Percentiles rank a stretch among this genome's conserved stretches.
These are phyloP conservation scores for Oryza coarctata DNA, from an alignment of 176 grass and related monocot species.

Conservation along the genomic window DNA sequence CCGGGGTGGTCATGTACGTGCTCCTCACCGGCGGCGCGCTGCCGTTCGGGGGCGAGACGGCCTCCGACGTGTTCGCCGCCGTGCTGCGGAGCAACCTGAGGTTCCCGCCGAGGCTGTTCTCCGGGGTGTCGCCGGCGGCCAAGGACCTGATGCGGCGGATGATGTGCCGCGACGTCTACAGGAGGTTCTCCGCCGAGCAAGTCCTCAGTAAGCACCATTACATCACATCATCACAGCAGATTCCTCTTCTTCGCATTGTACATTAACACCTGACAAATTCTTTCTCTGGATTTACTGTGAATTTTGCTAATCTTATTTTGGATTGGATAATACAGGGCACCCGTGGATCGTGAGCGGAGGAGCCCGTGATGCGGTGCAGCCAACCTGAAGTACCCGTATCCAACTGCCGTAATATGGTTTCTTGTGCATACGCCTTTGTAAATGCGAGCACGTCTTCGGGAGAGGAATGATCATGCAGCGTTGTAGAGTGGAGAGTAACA, in stretches of 20 bases:
- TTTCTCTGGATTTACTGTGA: too few species aligned
- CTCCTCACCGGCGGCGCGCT: constrained; percentile 70
- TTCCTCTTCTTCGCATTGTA: background rate
- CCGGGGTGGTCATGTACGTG: constrained; percentile 70
- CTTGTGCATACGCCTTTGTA: constrained; percentile 11
- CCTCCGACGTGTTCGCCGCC: constrained; percentile 59
- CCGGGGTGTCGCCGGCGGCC: constrained; percentile 58
- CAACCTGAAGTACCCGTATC: constrained; percentile 18
- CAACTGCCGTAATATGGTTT: background rate
- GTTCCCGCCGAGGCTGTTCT: constrained; percentile 71
- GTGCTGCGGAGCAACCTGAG: constrained; percentile 59
- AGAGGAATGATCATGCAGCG: background rate
- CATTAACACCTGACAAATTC: background rate
- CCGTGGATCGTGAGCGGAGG: constrained; percentile 71
- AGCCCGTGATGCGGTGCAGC: constrained; percentile 21
- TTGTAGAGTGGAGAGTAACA: background rate
- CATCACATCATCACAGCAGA: background rate
- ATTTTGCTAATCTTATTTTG: background rate
- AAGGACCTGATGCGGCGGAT: constrained; percentile 85
- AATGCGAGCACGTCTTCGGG: constrained; percentile 7
- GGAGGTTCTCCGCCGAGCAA: constrained; percentile 84
- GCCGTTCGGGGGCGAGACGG: constrained; percentile 72
- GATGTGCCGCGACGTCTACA: constrained; percentile 77
- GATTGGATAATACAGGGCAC: constrained; percentile 44
- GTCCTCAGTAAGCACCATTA: constrained; percentile 52